A percentile compares a stretch with the other conserved stretches of the same genome.
Conservation (phyloP, 768 basidiomycete genomes). For the Tulasnella calospora region DNA sequence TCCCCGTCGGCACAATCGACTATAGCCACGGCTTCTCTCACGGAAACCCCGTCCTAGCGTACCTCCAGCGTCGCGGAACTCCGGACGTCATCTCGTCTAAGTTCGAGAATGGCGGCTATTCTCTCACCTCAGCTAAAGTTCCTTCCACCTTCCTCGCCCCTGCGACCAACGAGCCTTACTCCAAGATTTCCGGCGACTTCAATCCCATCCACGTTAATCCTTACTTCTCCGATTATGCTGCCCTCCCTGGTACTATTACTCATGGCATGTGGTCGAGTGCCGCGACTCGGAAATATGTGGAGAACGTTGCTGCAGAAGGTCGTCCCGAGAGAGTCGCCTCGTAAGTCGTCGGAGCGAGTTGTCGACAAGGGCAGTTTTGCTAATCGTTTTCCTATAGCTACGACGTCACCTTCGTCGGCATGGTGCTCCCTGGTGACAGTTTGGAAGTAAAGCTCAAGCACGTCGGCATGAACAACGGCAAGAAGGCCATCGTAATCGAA, state of each 20-base stretch:
- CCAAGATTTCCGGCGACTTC: slow-evolving; percentile 92
- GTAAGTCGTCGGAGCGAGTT: slow-evolving; percentile 56
- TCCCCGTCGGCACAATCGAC: slow-evolving; percentile 83
- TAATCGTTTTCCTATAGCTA: slow-evolving; percentile 50
- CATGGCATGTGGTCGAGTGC: slow-evolving; percentile 98
- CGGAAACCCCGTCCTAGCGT: slow-evolving; percentile 90
- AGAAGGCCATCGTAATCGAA: slow-evolving; percentile 55
- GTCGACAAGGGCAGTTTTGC: slow-evolving; percentile 40
- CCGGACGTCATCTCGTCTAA: slow-evolving; percentile 71
- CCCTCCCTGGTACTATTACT: slow-evolving; percentile 92
- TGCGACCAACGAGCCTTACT: slow-evolving; percentile 91
- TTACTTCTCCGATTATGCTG: slow-evolving; percentile 92
- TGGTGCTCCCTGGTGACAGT: slow-evolving; percentile 46
- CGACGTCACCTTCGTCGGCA: slow-evolving; percentile 45
- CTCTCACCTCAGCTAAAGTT: slow-evolving; percentile 58
- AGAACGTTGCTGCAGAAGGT: slow-evolving; percentile 90
- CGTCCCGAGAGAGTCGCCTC: slow-evolving; percentile 84
- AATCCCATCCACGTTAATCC: slow-evolving; percentile 99
- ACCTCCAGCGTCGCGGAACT: slow-evolving; percentile 85
- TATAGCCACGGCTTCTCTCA: slow-evolving; percentile 82
- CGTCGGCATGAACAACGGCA: slow-evolving; percentile 60
- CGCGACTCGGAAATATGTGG: slow-evolving; percentile 90
- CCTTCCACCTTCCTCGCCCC: slow-evolving; percentile 74
- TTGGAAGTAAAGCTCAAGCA: slow-evolving; percentile 46
- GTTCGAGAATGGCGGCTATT: slow-evolving; percentile 82